These are phyloP conservation scores for Galium porrigens DNA, from an alignment of 305 asterid genomes.

Conservation along the genomic window DNA sequence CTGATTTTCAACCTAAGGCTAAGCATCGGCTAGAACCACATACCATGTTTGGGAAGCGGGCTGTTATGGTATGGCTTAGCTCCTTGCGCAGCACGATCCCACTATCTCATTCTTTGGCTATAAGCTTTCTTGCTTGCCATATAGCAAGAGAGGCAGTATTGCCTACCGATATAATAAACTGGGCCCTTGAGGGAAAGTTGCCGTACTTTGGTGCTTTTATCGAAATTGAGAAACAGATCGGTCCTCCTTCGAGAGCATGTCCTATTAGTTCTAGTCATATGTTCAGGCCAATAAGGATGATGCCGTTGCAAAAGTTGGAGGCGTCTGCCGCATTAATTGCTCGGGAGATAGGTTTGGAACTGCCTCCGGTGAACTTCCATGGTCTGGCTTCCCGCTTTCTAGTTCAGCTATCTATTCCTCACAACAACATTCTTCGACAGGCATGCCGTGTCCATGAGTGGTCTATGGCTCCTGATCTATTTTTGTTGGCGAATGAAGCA, in stretches of 20 bases:
- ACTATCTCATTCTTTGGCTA: constrained; percentile 40
- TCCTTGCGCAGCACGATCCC: constrained; percentile 42
- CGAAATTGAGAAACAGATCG: constrained; percentile 53
- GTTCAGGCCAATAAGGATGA: constrained; percentile 45
- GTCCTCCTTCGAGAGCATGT: constrained; percentile 39
- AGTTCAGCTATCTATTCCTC: constrained; percentile 44
- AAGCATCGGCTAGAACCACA: constrained; percentile 35
- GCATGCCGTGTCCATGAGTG: constrained; percentile 59
- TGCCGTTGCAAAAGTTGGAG: constrained; percentile 57
- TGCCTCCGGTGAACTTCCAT: constrained; percentile 65
- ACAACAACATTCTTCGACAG: constrained; percentile 31
- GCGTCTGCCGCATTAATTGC: constrained; percentile 53
- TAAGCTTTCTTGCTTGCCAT: constrained; percentile 63
- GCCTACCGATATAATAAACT: constrained; percentile 58
- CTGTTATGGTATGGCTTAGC: constrained; percentile 49
- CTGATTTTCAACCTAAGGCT: constrained; percentile 22
- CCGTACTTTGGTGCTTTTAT: constrained; percentile 61
- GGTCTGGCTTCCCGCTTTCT: constrained; percentile 57
- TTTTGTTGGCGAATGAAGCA: constrained; percentile 37
- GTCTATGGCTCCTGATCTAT: constrained; percentile 60
- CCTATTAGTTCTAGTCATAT: constrained; percentile 42
- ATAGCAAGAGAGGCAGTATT: constrained; percentile 58
- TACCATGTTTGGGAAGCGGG: constrained; percentile 43
- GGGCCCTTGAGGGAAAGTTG: constrained; percentile 68
- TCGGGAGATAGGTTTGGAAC: constrained; percentile 39